phyloP scores from a whole-genome alignment of 2,329 filamentous ascomycete genomes.

The Dothideomycetidae sp. region DNA sequence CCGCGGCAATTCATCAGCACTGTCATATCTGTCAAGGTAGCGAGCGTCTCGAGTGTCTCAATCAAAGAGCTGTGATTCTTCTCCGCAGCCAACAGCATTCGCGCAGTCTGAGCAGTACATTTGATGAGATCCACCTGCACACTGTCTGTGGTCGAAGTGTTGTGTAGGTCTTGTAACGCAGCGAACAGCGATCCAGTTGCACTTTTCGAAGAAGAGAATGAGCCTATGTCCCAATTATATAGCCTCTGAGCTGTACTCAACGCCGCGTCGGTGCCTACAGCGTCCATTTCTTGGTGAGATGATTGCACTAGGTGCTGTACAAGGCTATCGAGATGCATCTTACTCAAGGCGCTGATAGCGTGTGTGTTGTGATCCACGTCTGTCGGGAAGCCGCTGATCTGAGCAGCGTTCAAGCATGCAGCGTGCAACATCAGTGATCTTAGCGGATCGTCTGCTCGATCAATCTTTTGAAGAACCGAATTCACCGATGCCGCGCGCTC shows the following conservation, averaged over 20 bases:
- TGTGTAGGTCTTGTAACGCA: slow-evolving; percentile 64
- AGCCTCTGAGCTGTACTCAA: slow-evolving; percentile 68
- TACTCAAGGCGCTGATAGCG: slow-evolving; percentile 62
- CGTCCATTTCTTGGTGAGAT: slow-evolving; percentile 44
- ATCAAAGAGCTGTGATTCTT: too few relatives aligned
- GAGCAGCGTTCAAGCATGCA: slow-evolving; percentile 76
- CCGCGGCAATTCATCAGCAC: slow-evolving; percentile 49
- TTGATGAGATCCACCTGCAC: slow-evolving; percentile 27
- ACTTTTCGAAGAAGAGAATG: slow-evolving; percentile 39
- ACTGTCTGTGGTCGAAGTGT: slow-evolving; percentile 41
- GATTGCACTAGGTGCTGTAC: slow-evolving; percentile 64
- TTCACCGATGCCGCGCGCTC: slow-evolving; percentile 61
- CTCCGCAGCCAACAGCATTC: slow-evolving; percentile 32
- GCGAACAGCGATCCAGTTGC: slow-evolving; percentile 59
- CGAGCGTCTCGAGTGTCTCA: slow-evolving; percentile 43
- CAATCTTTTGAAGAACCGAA: slow-evolving; percentile 66
- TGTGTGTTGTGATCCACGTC: slow-evolving; percentile 47
- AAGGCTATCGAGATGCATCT: slow-evolving; percentile 70
- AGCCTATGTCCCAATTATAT: slow-evolving; percentile 83
- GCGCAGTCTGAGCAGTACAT: slow-evolving; percentile 2
- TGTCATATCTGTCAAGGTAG: slow-evolving; percentile 66
- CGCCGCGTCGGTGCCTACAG: slow-evolving; percentile 51
- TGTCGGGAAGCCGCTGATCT: slow-evolving; percentile 45
- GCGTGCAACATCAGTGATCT: slow-evolving; percentile 84
- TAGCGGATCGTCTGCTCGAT: slow-evolving; percentile 76